A percentile compares a stretch with the other conserved stretches of the same genome.
These are phyloP conservation scores for Rhododendron molle DNA, from an alignment of 148 eudicot genomes.

Conservation along the genomic window DNA sequence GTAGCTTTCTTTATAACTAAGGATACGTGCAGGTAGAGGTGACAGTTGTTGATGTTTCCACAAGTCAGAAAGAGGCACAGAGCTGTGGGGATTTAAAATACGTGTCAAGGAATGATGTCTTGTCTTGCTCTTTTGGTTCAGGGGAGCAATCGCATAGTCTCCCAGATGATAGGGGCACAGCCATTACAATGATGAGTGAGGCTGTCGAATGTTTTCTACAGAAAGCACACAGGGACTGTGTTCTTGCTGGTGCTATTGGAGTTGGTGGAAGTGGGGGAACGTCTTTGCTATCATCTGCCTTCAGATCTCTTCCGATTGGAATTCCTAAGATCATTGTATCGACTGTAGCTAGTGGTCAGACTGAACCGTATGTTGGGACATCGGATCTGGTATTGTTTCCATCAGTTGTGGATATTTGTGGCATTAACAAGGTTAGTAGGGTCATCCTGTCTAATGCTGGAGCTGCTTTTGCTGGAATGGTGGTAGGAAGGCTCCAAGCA, in stretches of 20 bases:
- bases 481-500: slow-evolving; percentile 45
- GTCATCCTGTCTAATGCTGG: slow-evolving; percentile 81
- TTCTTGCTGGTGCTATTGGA: slow-evolving; percentile 77
- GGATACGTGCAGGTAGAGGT: slow-evolving; percentile 54
- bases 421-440: slow-evolving; percentile 78
- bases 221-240: slow-evolving; percentile 43
- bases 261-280: slow-evolving; percentile 99
- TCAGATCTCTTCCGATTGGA: slow-evolving; percentile 74
- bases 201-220: slow-evolving; percentile 51
- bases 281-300: slow-evolving; percentile 69
- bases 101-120: slow-evolving; percentile 65
- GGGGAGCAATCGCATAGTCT: slow-evolving; percentile 35
- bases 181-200: slow-evolving; percentile 65
- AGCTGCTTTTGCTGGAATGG: slow-evolving; percentile 95
- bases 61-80: slow-evolving; percentile 47
- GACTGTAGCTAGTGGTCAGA: slow-evolving; percentile 93
- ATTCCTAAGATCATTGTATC: slow-evolving; percentile 84
- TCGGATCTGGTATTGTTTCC: slow-evolving; percentile 88
- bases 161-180: slow-evolving; percentile 82
- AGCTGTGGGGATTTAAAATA: slow-evolving; percentile 48
- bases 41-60: slow-evolving; percentile 81
- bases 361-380: slow-evolving; percentile 81
- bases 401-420: slow-evolving; percentile 95
- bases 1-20: neutral
- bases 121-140: slow-evolving; percentile 45